phyloP scores from a whole-genome alignment of 2,329 filamentous ascomycete genomes.

The Aulographum hederae region DNA sequence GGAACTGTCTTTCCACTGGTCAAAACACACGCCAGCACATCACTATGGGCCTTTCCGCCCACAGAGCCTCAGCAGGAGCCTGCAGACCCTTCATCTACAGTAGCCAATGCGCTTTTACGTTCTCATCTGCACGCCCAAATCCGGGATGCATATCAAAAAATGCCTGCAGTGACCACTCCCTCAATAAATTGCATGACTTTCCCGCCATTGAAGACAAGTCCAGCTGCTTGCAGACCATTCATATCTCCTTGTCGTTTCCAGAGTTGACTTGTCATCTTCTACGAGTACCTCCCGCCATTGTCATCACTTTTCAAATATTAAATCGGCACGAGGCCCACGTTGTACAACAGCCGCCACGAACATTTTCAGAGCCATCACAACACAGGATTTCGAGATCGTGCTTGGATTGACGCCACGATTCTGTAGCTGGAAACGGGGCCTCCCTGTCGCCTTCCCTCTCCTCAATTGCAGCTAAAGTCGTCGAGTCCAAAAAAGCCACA shows the following conservation, averaged over 20 bases:
- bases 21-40: constrained; percentile 80
- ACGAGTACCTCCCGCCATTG: background rate
- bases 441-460: background rate
- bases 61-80: constrained; percentile 24
- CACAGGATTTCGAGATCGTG: no score
- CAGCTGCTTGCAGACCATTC: no score
- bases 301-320: background rate
- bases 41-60: constrained; percentile 35
- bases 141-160: no score
- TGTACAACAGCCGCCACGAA: background rate
- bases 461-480: background rate
- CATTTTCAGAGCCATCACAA: no score
- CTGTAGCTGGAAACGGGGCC: no score
- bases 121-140: no score
- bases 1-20: constrained; percentile 47
- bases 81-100: constrained; percentile 19
- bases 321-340: background rate
- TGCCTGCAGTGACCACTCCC: no score
- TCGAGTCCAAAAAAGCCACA: constrained; percentile 11
- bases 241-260: background rate
- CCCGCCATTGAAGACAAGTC: constrained; percentile 9
- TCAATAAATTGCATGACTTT: constrained; percentile 5
- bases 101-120: constrained; percentile 22
- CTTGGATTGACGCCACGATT: no score
- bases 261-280: background rate